Evolutionary conservation across 768 basidiomycete species (phyloP), one percentile per base, ranked within the genome.

Genomic region (Cytidiella melzeri): DNA sequence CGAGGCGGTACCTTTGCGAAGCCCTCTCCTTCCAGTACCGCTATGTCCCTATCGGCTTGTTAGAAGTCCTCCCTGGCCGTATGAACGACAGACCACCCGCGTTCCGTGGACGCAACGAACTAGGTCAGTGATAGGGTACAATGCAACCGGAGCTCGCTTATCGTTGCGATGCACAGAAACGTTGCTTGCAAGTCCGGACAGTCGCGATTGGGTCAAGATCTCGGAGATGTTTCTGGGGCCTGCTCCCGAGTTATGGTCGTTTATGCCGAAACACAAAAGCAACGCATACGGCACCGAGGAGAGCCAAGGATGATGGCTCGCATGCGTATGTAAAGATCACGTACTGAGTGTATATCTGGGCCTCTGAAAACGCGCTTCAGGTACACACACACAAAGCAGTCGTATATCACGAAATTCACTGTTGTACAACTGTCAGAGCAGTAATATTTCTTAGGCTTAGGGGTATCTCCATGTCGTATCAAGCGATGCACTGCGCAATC

Each of bases 11-110:
- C 69, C 80, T 98, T 11, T 94, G 91, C 64, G 96, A 98, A 69
- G 84, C 92, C 0, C 74, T 99, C 2, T 95, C 92, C 0, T 99
- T 98, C 76, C 91, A 93, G 60, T 87, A 95, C 65, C 90, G 96
- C 40, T 99, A 99, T 62, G 72, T 97, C 41, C 96, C 96, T 5
- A 84, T 98, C 41, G 96, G 96, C 0, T 70, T 99, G 5, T 77
- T 98, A 18, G 94, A 99, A 64, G 69, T 62, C 1, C 69, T 93
- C 21, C 93, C 95, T 0, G 79, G 74, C 2, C 74, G 76, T 51
- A 81, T 99, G 56, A 98, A 98, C 62, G 94, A 98, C 49, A 81
- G 96, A 10, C 82, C 94, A 0, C 91, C 92, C 0, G 80, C 87
- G 0, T 98, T 88, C 70, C 73, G 75, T 11, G 95, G 95, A 1